phyloP scores from a whole-genome alignment of 2,329 filamentous ascomycete genomes.

The Pseudocercospora vitis region DNA sequence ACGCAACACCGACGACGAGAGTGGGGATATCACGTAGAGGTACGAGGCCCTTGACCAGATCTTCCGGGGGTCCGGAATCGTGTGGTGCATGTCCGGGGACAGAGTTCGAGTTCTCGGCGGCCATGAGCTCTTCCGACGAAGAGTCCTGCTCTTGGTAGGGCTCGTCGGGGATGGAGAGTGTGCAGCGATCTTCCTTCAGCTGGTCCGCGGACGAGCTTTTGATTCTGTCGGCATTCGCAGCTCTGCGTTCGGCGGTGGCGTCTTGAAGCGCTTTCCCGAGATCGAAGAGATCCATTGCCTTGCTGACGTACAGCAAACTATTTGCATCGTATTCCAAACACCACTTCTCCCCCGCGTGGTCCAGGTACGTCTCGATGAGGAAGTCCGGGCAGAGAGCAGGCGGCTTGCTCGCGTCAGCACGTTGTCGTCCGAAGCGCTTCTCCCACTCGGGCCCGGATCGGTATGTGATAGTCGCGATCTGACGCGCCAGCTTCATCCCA shows the following conservation, averaged over 20 bases:
- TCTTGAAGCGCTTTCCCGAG: constrained; percentile 71
- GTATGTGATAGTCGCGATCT: constrained; percentile 98
- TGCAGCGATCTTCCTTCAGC: constrained; percentile 59
- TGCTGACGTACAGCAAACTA: constrained; percentile 91
- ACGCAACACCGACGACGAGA: constrained; percentile 89
- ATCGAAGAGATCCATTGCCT: constrained; percentile 98
- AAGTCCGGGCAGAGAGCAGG: constrained; percentile 97
- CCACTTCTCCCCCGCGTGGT: constrained; percentile 98
- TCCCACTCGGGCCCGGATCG: constrained; percentile 97
- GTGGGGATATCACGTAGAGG: constrained; percentile 73
- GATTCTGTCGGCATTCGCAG: constrained; percentile 60
- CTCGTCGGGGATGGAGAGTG: constrained; percentile 74
- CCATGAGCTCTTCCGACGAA: constrained; percentile 43
- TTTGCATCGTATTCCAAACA: constrained; percentile 96
- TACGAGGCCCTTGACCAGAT: constrained; percentile 74
- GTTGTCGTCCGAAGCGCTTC: constrained; percentile 81
- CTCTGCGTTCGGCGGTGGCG: constrained; percentile 62
- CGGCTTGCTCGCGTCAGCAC: constrained; percentile 81
- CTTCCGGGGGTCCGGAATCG: constrained; percentile 64
- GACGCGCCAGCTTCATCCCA: constrained; percentile 95
- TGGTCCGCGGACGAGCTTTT: constrained; percentile 37
- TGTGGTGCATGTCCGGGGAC: constrained; percentile 23
- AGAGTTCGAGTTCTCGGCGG: constrained; percentile 25
- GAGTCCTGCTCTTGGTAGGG: constrained; percentile 86
- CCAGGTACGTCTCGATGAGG: constrained; percentile 94